phyloP scores from a whole-genome alignment of 1,284 basidiomycete genomes.

The Pseudozyma pruni region DNA sequence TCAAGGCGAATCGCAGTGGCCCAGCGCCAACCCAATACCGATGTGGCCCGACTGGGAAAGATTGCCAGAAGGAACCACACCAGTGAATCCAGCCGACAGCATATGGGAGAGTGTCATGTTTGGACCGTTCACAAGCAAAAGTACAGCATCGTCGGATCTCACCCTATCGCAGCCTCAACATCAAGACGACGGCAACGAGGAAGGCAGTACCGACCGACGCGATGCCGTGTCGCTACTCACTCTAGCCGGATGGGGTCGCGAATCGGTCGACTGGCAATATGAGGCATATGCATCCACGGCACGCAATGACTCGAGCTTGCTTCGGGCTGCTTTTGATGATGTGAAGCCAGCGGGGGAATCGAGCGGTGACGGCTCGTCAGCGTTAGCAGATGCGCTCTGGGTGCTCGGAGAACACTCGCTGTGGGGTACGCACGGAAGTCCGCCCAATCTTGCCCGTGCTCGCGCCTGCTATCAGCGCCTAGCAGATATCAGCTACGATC shows the following conservation, averaged over 20 bases:
- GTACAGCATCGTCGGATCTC: slow-evolving; percentile 9
- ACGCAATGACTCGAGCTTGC: slow-evolving; percentile 17
- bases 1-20: slow-evolving; percentile 34
- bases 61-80: slow-evolving; percentile 19
- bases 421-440: slow-evolving; percentile 64
- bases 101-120: slow-evolving; percentile 53
- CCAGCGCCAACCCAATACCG: slow-evolving; percentile 31
- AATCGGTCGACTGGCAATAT: slow-evolving; percentile 25
- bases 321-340: slow-evolving; percentile 8
- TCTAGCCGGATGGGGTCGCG: slow-evolving; percentile 45
- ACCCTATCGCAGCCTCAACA: neutral
- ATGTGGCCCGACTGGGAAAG: slow-evolving; percentile 61
- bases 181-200: neutral
- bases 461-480: slow-evolving; percentile 54
- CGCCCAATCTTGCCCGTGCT: slow-evolving; percentile 53
- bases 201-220: slow-evolving; percentile 6
- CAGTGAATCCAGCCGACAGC: slow-evolving; percentile 30
- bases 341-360: neutral
- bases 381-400: slow-evolving; percentile 63
- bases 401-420: slow-evolving; percentile 61
- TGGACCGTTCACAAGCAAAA: slow-evolving; percentile 43
- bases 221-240: slow-evolving; percentile 42
- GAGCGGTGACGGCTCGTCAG: neutral
- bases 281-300: slow-evolving; percentile 31
- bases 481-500: slow-evolving; percentile 38